Base-by-base conservation (phyloP, 371 early-diverging fungal species). In the Circinella minor region DNA sequence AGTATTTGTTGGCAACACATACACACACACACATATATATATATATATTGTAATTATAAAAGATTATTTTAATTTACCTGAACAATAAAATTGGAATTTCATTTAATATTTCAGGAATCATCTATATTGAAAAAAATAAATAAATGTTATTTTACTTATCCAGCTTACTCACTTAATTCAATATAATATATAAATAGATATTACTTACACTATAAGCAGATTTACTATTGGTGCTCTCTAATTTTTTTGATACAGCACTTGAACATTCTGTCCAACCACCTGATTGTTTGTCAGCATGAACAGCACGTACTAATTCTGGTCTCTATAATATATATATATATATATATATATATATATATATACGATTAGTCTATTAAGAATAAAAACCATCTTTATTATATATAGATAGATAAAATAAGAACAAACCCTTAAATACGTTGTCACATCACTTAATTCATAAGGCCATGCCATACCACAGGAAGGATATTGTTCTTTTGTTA, bases 401-500 rank as follows among this genome's bases (percentile, higher is more conserved):
- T 43, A 43, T 43, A 6, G 9, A 39, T 39, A 39, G 11, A 57
- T 14, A 8, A 34, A 4, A 57, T 27, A 55, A 49, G 63, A 10
- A 59, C 74, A 77, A 84, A 88, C 90, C 46, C 80, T 71, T 61
- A 95, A 75, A 69, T 94, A 95, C 3, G 57, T 55, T 15, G 78
- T 86, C 65, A 93, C 88, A 17, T 85, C 81, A 0, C 73, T 67
- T 48, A 94, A 74, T 65, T 90, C 91, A 61, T 87, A 74, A 1
- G 95, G 95, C 95, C 95, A 95, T 0, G 69, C 65, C 61, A 89
- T 70, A 9, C 95, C 95, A 71, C 95, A 95, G 0, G 78, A 79
- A 3, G 90, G 90, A 59, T 71, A 85, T 6, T 74, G 15, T 49
- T 85, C 76, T 55, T 94, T 93, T 38, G 76, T 75, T 11, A 91